A percentile compares a stretch with the other conserved stretches of the same genome.
phyloP scores from a whole-genome alignment of 257 asterid genomes.

The Anisodus tanguticus region DNA sequence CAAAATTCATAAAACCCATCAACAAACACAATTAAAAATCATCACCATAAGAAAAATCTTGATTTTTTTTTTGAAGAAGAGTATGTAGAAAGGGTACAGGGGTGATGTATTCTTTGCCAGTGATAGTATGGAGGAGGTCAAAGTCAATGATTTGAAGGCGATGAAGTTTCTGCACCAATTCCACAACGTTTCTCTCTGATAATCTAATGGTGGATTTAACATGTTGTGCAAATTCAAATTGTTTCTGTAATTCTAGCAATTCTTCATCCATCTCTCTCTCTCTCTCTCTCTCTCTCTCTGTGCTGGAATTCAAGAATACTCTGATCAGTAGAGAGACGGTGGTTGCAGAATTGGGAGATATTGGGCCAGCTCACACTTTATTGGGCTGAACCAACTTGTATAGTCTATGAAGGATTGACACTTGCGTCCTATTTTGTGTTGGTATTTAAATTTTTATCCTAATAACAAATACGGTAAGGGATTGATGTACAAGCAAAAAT shows the following conservation, averaged over 20 bases:
- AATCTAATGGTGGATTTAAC: constrained; percentile 91
- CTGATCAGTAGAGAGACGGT: no score
- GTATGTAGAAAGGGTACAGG: constrained; percentile 45
- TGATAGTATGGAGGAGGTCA: constrained; percentile 89
- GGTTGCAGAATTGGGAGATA: no score
- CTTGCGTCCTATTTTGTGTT: no score
- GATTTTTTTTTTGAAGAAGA: not conserved
- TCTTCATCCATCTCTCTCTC: constrained; percentile 74
- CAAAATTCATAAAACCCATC: not conserved
- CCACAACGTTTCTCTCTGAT: constrained; percentile 95
- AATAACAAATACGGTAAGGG: no score
- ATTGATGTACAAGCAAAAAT: no score
- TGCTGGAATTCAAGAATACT: no score
- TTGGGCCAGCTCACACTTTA: no score
- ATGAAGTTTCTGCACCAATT: constrained; percentile 91
- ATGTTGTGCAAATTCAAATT: constrained; percentile 91
- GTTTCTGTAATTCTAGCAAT: constrained; percentile 85
- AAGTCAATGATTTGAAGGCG: constrained; percentile 83
- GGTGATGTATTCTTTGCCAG: constrained; percentile 97
- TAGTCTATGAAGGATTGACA: no score
- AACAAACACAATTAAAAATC: not conserved
- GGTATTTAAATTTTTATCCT: no score
- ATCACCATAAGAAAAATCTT: not conserved
- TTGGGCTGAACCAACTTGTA: no score
- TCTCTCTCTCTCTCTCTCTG: no score